Percentiles rank a stretch among this genome's conserved stretches.
Conservation (phyloP, 371 early-diverging fungal genomes). For the Cladochytrium tenue region DNA sequence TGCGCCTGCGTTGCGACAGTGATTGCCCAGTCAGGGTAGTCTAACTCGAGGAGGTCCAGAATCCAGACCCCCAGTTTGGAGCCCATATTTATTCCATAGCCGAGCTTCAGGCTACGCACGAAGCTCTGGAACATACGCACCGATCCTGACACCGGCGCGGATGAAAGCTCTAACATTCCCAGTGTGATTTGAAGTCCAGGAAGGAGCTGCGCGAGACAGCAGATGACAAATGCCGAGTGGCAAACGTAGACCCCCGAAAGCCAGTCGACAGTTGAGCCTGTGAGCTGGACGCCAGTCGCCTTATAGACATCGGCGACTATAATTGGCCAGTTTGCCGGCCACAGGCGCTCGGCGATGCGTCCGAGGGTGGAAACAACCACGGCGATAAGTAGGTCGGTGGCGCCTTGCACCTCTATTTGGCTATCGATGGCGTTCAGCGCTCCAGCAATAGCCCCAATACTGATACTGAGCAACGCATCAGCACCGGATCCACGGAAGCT, state of each 20-base stretch:
- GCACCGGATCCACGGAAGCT: constrained; percentile 6
- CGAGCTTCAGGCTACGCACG: constrained; percentile 18
- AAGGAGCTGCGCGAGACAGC: constrained; percentile 6
- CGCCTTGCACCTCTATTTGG: constrained; percentile 4
- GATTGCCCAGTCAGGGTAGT: constrained; percentile 6
- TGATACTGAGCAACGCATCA: constrained; percentile 5
- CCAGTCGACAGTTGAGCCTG: background rate
- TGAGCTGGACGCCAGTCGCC: background rate
- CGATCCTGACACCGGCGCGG: constrained; percentile 14
- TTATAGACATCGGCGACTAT: background rate
- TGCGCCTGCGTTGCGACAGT: background rate
- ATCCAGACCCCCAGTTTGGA: constrained; percentile 13
- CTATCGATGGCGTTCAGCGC: background rate
- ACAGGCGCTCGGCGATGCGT: constrained; percentile 9
- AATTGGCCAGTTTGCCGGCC: constrained; percentile 19
- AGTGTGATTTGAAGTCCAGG: constrained; percentile 20
- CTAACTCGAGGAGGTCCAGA: background rate
- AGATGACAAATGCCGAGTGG: background rate
- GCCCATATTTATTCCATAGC: constrained; percentile 18
- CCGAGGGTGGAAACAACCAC: constrained; percentile 9
- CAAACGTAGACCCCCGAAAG: background rate
- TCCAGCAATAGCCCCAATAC: constrained; percentile 13
- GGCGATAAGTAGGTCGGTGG: constrained; percentile 13
- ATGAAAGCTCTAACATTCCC: constrained; percentile 20
- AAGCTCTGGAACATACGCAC: constrained; percentile 24